phyloP scores from a whole-genome alignment of 2,329 filamentous ascomycete species.

The Albifimbria verrucaria region DNA sequence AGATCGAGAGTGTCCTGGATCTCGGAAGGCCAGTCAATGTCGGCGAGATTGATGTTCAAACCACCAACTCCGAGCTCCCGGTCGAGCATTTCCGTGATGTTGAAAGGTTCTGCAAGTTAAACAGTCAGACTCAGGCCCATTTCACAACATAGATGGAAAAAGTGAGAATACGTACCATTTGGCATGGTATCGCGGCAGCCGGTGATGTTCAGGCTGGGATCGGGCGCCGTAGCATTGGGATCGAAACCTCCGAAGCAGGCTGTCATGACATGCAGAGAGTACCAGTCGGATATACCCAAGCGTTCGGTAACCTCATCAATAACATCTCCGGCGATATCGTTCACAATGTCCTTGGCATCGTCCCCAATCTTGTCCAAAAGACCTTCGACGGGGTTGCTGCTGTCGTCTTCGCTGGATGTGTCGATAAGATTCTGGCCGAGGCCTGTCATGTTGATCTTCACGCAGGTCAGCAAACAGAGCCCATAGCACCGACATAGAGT shows the following conservation, averaged over 20 bases:
- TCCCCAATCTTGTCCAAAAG: conserved; percentile 27
- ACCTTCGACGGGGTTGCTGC: conserved; percentile 21
- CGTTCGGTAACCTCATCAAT: conserved; percentile 37
- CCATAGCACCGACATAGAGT: background rate
- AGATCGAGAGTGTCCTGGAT: conserved; percentile 45
- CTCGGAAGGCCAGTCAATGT: conserved; percentile 41
- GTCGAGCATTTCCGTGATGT: conserved; percentile 45
- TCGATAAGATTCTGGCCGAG: conserved; percentile 32
- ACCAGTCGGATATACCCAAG: conserved; percentile 49
- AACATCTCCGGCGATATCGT: conserved; percentile 35
- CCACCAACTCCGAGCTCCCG: conserved; percentile 42
- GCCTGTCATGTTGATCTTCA: conserved; percentile 35
- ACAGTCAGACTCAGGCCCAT: conserved; percentile 8
- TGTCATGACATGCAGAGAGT: conserved; percentile 47
- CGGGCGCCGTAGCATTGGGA: conserved; percentile 36
- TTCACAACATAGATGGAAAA: too few species aligned
- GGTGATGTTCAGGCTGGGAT: conserved; percentile 38
- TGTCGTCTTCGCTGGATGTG: conserved; percentile 20
- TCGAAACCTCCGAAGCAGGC: conserved; percentile 43
- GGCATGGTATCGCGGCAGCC: conserved; percentile 40
- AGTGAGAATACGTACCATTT: conserved; percentile 28
- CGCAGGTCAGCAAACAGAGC: background rate
- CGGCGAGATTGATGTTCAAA: conserved; percentile 39
- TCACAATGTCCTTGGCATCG: conserved; percentile 33
- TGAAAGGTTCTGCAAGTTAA: conserved; percentile 32